phyloP scores from a whole-genome alignment of 169 alveolate genomes.

The Cyclospora cayetanensis region DNA sequence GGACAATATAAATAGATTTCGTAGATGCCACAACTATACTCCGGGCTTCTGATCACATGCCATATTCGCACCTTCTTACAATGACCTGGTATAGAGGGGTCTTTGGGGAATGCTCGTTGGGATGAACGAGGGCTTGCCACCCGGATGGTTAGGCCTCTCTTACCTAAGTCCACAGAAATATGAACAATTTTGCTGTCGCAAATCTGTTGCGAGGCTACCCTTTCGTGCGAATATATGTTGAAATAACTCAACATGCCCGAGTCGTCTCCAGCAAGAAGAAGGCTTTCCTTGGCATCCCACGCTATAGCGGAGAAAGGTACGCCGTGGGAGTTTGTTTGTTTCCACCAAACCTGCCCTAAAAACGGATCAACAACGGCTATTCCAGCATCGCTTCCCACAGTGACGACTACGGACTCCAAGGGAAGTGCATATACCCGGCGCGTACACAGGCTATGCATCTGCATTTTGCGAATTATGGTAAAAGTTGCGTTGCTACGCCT shows the following conservation, averaged over 20 bases:
- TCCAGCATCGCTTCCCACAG: conserved; percentile 70
- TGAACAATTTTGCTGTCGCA: conserved; percentile 36
- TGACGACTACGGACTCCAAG: conserved; percentile 67
- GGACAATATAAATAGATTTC: neutral
- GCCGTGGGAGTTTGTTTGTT: conserved; percentile 64
- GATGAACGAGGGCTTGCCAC: neutral
- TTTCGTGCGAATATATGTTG: conserved; percentile 62
- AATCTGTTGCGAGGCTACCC: conserved; percentile 58
- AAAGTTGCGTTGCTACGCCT: conserved; percentile 58
- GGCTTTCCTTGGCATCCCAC: conserved; percentile 57
- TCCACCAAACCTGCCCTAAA: conserved; percentile 67
- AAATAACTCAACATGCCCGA: conserved; percentile 61
- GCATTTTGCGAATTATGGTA: conserved; percentile 18
- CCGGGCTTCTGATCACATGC: conserved; percentile 42
- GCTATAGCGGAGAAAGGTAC: conserved; percentile 63
- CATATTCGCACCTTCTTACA: neutral
- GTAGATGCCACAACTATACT: conserved; percentile 29
- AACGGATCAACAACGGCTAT: conserved; percentile 67
- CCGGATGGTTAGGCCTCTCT: neutral
- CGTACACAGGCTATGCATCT: conserved; percentile 48
- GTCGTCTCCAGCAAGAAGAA: conserved; percentile 71
- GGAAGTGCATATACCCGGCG: conserved; percentile 57
- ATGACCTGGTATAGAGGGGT: neutral
- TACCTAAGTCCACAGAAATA: conserved; percentile 43
- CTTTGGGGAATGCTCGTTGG: neutral